A percentile compares a stretch with the other conserved stretches of the same genome.
These are phyloP conservation scores for Agaricus subrufescens DNA, from an alignment of 768 basidiomycete species.

Conservation along the genomic window DNA sequence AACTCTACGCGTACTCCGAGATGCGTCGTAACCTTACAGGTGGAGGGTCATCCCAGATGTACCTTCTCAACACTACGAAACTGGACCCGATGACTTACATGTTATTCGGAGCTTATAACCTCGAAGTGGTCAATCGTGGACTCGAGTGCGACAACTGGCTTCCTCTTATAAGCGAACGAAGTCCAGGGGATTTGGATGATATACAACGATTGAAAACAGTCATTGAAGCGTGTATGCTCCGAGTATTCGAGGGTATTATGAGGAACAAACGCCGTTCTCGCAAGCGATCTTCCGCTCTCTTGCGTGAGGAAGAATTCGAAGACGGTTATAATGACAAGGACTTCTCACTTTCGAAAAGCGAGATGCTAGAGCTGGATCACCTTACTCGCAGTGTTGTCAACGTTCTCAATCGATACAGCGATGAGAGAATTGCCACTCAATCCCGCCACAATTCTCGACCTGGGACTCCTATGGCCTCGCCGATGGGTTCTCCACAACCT, in stretches of 20 bases:
- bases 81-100: slow-evolving; percentile 88
- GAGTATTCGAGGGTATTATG: slow-evolving; percentile 85
- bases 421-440: slow-evolving; percentile 54
- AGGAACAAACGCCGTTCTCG: slow-evolving; percentile 32
- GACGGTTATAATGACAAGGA: slow-evolving; percentile 46
- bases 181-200: slow-evolving; percentile 61
- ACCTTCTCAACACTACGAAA: slow-evolving; percentile 75
- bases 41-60: slow-evolving; percentile 50
- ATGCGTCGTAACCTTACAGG: slow-evolving; percentile 74
- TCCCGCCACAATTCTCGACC: slow-evolving; percentile 62
- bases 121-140: slow-evolving; percentile 65
- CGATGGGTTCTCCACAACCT: slow-evolving; percentile 42
- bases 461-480: slow-evolving; percentile 45
- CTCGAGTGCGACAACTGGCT: slow-evolving; percentile 91
- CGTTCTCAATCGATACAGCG: slow-evolving; percentile 66
- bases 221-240: slow-evolving; percentile 80
- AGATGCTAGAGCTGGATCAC: slow-evolving; percentile 71
- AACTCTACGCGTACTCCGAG: slow-evolving; percentile 78
- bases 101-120: slow-evolving; percentile 83
- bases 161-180: slow-evolving; percentile 69
- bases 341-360: slow-evolving; percentile 56
- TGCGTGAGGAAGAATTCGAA: slow-evolving; percentile 52
- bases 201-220: slow-evolving; percentile 75
- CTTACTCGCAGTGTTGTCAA: slow-evolving; percentile 71
- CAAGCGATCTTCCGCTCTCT: slow-evolving; percentile 26